A percentile compares a stretch with the other conserved stretches of the same genome.
These are phyloP conservation scores for carrot (Daucus carota) DNA, from an alignment of 129 eudicot species.

Conservation along the genomic window DH1_v3.0 NC_030389.2:39028001-39028500, in stretches of 20 bases:
- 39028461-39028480: neutral
- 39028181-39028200: slow-evolving; percentile 94
- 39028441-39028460: neutral
- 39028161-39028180: slow-evolving; percentile 48
- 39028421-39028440: neutral
- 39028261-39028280: neutral
- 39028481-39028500: neutral
- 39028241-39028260: slow-evolving; percentile 26
- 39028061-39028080: neutral
- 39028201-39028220: slow-evolving; percentile 84
- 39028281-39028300: neutral
- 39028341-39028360: slow-evolving; percentile 82
- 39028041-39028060: neutral
- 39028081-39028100: neutral
- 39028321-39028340: slow-evolving; percentile 76
- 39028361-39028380: slow-evolving; percentile 89
- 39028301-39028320: slow-evolving; percentile 36
- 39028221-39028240: slow-evolving; percentile 97
- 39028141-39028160: neutral
- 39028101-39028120: neutral
- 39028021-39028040: neutral
- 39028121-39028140: neutral
- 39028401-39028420: slow-evolving; percentile 7
- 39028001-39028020: neutral
- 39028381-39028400: slow-evolving; percentile 44